These are phyloP conservation scores for Ciborinia camelliae DNA, from an alignment of 2,329 filamentous ascomycete genomes.

Conservation along the genomic window DNA sequence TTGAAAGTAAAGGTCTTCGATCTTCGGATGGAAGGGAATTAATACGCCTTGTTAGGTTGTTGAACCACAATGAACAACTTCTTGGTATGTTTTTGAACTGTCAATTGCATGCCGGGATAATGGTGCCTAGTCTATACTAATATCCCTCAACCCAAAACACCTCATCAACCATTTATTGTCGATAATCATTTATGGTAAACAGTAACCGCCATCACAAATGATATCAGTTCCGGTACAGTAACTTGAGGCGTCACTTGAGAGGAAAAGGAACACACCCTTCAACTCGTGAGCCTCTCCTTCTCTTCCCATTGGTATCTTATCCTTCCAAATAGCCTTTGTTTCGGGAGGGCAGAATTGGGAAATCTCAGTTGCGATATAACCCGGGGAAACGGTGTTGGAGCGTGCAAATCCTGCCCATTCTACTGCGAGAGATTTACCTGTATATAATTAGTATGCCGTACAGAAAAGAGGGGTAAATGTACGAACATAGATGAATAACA, in stretches of 20 bases:
- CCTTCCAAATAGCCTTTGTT: slow-evolving; percentile 69
- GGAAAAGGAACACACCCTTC: slow-evolving; percentile 78
- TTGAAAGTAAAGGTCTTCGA: not conserved
- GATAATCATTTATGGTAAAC: slow-evolving; percentile 10
- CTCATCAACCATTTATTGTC: slow-evolving; percentile 5
- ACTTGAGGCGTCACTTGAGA: slow-evolving; percentile 76
- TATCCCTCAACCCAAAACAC: slow-evolving; percentile 1
- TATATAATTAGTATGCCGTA: not conserved
- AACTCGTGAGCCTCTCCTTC: slow-evolving; percentile 71
- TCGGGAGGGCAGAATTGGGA: slow-evolving; percentile 61
- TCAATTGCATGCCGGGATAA: not conserved
- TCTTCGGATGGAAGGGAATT: not conserved
- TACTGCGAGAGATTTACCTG: slow-evolving; percentile 66
- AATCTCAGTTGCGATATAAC: slow-evolving; percentile 74
- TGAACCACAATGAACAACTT: not conserved
- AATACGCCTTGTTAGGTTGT: fast-evolving
- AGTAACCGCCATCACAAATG: slow-evolving; percentile 54
- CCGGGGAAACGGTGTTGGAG: slow-evolving; percentile 69
- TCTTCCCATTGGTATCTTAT: slow-evolving; percentile 77
- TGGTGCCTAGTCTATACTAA: not conserved
- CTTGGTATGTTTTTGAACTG: not conserved
- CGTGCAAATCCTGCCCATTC: slow-evolving; percentile 76
- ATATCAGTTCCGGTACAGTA: slow-evolving; percentile 77
- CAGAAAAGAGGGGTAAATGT: not conserved
- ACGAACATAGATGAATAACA: slow-evolving; percentile 55